Conservation (phyloP, 768 basidiomycete species). For the Cantharellus anzutake region DNA sequence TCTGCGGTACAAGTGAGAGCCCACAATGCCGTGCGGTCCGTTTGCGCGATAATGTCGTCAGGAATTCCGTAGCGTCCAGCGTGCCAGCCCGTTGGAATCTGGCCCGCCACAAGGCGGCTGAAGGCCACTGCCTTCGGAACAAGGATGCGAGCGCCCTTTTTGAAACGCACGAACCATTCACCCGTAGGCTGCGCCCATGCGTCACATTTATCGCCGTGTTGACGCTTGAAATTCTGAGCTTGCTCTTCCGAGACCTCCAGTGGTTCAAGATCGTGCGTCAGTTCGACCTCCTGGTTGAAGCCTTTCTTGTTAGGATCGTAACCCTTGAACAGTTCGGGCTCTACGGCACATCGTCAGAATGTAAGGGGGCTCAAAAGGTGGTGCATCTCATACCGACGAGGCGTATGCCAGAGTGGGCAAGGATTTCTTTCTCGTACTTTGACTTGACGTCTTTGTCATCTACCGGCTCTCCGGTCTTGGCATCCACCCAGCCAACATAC, state of each 20-base stretch:
- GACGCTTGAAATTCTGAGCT: constrained; percentile 86
- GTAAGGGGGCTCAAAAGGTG: neutral
- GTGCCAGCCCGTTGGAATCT: constrained; percentile 94
- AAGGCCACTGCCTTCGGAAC: constrained; percentile 94
- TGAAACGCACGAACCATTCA: constrained; percentile 98
- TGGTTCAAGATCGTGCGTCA: constrained; percentile 90
- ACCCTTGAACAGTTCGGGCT: constrained; percentile 93
- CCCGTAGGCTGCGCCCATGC: constrained; percentile 81
- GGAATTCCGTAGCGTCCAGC: constrained; percentile 95
- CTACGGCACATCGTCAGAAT: constrained; percentile 24
- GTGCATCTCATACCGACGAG: constrained; percentile 51
- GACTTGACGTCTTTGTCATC: constrained; percentile 95
- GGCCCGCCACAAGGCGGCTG: constrained; percentile 85
- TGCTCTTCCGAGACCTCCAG: constrained; percentile 85
- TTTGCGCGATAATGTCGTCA: constrained; percentile 85
- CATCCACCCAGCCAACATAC: constrained; percentile 97
- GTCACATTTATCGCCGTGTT: constrained; percentile 93
- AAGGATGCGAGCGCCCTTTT: constrained; percentile 85
- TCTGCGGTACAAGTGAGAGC: constrained; percentile 87
- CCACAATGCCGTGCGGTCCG: constrained; percentile 87
- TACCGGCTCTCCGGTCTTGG: constrained; percentile 80
- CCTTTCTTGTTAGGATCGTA: constrained; percentile 96
- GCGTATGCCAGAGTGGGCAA: constrained; percentile 80
- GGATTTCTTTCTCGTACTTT: constrained; percentile 86
- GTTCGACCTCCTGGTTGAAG: constrained; percentile 93